Conservation (phyloP, 345 rosid species). For the Barbarea vulgaris region DNA sequence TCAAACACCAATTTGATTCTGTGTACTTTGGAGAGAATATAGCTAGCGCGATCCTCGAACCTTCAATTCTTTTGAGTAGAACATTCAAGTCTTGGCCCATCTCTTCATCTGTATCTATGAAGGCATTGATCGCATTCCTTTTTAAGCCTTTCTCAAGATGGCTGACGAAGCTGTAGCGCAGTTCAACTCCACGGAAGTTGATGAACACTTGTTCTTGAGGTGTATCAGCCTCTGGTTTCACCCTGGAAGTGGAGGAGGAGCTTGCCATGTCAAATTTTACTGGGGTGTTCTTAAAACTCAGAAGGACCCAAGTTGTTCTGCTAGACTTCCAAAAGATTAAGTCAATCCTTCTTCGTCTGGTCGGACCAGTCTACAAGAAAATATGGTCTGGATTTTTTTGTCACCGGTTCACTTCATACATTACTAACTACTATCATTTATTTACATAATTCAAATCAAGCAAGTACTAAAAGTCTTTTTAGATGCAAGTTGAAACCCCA, state of each 20-base stretch:
- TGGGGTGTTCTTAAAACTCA: no score
- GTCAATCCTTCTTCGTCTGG: no score
- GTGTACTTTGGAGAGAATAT: conserved; percentile 21
- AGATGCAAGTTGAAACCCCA: no score
- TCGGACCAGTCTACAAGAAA: no score
- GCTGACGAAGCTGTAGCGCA: conserved; percentile 12
- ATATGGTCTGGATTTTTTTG: no score
- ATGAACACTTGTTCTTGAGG: conserved; percentile 32
- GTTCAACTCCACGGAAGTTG: conserved; percentile 33
- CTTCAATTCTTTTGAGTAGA: conserved; percentile 9
- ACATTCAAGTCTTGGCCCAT: background rate
- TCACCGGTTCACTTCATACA: no score
- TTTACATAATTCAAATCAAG: no score
- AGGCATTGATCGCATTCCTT: conserved; percentile 9
- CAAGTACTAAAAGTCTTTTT: no score
- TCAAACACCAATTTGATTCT: conserved; percentile 21
- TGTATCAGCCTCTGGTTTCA: background rate
- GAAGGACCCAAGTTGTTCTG: no score
- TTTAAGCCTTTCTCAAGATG: conserved; percentile 12
- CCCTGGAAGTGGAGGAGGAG: background rate
- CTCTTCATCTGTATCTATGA: conserved; percentile 23
- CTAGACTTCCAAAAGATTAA: no score
- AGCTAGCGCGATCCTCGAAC: background rate
- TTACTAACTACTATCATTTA: no score
- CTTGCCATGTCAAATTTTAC: background rate